These are phyloP conservation scores for Phytophthora agathidicida DNA, from an alignment of 352 stramenopile genomes.

Conservation along the genomic window DNA sequence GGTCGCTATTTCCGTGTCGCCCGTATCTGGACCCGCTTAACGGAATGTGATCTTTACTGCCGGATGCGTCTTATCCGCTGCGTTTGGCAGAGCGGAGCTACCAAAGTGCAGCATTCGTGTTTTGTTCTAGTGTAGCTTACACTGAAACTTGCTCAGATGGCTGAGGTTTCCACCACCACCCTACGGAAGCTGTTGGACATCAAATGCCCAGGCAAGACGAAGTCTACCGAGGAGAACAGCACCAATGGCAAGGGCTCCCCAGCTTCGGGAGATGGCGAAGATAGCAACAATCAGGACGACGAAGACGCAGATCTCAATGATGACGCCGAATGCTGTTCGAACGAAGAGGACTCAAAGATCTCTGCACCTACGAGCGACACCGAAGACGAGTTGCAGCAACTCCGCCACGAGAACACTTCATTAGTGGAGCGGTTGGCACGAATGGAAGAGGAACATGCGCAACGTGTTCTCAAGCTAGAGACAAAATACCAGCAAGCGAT, in stretches of 20 bases:
- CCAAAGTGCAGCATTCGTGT: not conserved
- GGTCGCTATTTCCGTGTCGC: too few relatives aligned
- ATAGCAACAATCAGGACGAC: conserved; percentile 28
- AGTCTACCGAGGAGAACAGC: not conserved
- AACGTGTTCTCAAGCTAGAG: conserved; percentile 18
- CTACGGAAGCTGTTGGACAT: not conserved
- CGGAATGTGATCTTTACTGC: conserved; percentile 7
- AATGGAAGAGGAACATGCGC: conserved; percentile 18
- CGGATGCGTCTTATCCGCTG: conserved; percentile 25
- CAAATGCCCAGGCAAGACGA: conserved; percentile 13
- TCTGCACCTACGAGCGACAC: not conserved
- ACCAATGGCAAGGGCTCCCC: not conserved
- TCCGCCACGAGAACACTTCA: conserved; percentile 13
- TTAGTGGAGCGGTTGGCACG: conserved; percentile 8
- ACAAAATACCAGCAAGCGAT: conserved; percentile 23
- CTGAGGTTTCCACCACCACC: not conserved
- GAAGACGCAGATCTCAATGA: conserved; percentile 2
- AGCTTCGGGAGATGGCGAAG: not conserved
- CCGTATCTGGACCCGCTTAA: too few relatives aligned
- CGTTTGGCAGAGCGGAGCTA: conserved; percentile 1
- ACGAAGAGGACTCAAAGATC: not conserved
- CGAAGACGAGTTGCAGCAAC: conserved; percentile 6
- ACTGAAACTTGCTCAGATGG: conserved; percentile 12
- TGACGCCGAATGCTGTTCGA: too few relatives aligned
- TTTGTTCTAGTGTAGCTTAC: not conserved